Evolutionary conservation across 2,329 filamentous ascomycete species (phyloP).

Genomic region (Chaetomiaceae sp.): DNA sequence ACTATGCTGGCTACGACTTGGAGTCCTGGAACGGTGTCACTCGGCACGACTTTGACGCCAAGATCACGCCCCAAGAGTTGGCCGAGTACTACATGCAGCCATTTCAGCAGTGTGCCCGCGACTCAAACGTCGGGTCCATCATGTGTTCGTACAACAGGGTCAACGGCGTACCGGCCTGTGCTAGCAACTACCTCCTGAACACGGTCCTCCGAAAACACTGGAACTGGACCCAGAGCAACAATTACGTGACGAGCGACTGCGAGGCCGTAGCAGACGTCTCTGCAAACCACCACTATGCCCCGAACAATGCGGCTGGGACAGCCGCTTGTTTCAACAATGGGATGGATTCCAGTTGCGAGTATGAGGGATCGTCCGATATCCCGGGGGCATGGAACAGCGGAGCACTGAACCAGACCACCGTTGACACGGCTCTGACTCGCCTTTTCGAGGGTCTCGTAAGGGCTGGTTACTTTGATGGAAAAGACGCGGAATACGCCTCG

Average conservation of each 20-base stretch:
- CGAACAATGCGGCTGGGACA: conserved; percentile 20
- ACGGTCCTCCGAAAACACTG: conserved; percentile 59
- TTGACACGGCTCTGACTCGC: conserved; percentile 44
- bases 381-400: conserved; percentile 19
- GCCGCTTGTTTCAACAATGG: conserved; percentile 24
- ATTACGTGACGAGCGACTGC: conserved; percentile 63
- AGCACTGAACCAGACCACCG: conserved; percentile 12
- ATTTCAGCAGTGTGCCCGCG: conserved; percentile 59
- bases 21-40: conserved; percentile 29
- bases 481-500: conserved; percentile 40
- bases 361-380: conserved; percentile 18
- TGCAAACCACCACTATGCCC: conserved; percentile 22
- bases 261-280: conserved; percentile 42
- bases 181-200: conserved; percentile 57
- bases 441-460: conserved; percentile 52
- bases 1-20: conserved; percentile 54
- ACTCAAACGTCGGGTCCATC: conserved; percentile 52
- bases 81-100: conserved; percentile 64
- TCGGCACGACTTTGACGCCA: conserved; percentile 29
- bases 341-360: conserved; percentile 23
- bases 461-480: conserved; percentile 54
- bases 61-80: conserved; percentile 51
- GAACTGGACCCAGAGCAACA: conserved; percentile 56
- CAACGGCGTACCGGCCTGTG: conserved; percentile 59
- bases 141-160: conserved; percentile 63